These are phyloP conservation scores for Mixia osmundae DNA, from an alignment of 1,284 basidiomycete species.

Conservation along the genomic window DNA sequence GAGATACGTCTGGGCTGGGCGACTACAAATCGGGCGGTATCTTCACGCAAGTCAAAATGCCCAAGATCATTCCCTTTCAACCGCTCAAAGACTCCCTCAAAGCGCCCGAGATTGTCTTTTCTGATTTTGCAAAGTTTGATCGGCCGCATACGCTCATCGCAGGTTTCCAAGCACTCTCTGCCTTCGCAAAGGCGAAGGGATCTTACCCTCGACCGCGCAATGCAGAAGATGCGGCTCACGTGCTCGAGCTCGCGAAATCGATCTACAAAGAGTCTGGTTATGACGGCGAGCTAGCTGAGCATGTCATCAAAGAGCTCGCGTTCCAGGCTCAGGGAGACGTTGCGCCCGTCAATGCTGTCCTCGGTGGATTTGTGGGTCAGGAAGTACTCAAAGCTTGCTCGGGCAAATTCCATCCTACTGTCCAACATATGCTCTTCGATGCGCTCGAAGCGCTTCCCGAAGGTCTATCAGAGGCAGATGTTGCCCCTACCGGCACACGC, in stretches of 20 bases:
- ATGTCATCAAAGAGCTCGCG: slow-evolving; percentile 58
- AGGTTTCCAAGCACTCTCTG: slow-evolving; percentile 81
- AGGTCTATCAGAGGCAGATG: slow-evolving; percentile 62
- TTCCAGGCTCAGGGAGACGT: slow-evolving; percentile 88
- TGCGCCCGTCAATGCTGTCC: slow-evolving; percentile 73
- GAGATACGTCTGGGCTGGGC: slow-evolving; percentile 54
- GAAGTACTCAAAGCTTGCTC: slow-evolving; percentile 94
- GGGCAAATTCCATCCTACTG: slow-evolving; percentile 93
- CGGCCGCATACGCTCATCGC: slow-evolving; percentile 71
- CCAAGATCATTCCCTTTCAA: slow-evolving; percentile 87
- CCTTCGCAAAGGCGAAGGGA: slow-evolving; percentile 44
- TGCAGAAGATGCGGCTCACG: slow-evolving; percentile 44
- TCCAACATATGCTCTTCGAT: slow-evolving; percentile 92
- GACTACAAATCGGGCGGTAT: slow-evolving; percentile 75
- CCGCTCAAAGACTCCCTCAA: slow-evolving; percentile 64
- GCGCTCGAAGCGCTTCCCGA: slow-evolving; percentile 79
- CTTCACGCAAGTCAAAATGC: slow-evolving; percentile 99
- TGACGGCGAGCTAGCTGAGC: slow-evolving; percentile 38
- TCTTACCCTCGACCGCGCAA: slow-evolving; percentile 67
- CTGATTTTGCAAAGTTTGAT: slow-evolving; percentile 96
- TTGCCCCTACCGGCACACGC: slow-evolving; percentile 53
- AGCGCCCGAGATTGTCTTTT: slow-evolving; percentile 71
- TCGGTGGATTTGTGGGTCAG: slow-evolving; percentile 94
- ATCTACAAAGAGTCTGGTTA: slow-evolving; percentile 29
- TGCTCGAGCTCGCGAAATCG: slow-evolving; percentile 56